Evolutionary conservation across 1,284 basidiomycete genomes (phyloP).

Genomic region (Lentinus polychrous): DNA sequence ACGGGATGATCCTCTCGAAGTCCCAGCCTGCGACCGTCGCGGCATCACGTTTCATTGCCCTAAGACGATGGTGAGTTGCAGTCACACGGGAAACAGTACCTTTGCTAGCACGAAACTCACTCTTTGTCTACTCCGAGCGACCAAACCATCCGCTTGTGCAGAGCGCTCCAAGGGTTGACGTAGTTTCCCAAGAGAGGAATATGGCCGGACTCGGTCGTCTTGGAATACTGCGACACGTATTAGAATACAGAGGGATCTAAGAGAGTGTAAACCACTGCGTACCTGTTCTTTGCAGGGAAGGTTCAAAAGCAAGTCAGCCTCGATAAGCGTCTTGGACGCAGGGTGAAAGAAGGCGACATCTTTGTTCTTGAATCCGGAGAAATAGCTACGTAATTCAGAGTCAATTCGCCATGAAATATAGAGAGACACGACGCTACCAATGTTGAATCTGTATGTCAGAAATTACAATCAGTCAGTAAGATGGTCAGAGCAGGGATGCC

Average conservation of each 20-base stretch:
- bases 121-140: slow-evolving; percentile 50
- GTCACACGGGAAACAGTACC: neutral
- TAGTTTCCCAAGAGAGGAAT: slow-evolving; percentile 37
- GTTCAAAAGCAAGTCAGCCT: slow-evolving; percentile 90
- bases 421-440: slow-evolving; percentile 36
- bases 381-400: slow-evolving; percentile 63
- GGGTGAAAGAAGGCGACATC: slow-evolving; percentile 88
- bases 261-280: slow-evolving; percentile 12
- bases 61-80: slow-evolving; percentile 20
- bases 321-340: slow-evolving; percentile 71
- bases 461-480: slow-evolving; percentile 4
- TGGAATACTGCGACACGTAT: slow-evolving; percentile 35
- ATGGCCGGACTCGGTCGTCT: slow-evolving; percentile 41
- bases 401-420: neutral
- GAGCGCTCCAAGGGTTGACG: slow-evolving; percentile 51
- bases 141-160: slow-evolving; percentile 53
- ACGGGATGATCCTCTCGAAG: slow-evolving; percentile 86
- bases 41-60: slow-evolving; percentile 69
- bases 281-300: slow-evolving; percentile 85
- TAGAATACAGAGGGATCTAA: slow-evolving; percentile 8
- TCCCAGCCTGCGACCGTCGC: slow-evolving; percentile 76
- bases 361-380: slow-evolving; percentile 78
- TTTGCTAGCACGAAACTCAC: slow-evolving; percentile 34
- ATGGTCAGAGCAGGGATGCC: too few species aligned
- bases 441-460: slow-evolving; percentile 47